These are phyloP conservation scores for Psilocybe tampanensis DNA, from an alignment of 768 basidiomycete genomes.

Conservation along the genomic window DNA sequence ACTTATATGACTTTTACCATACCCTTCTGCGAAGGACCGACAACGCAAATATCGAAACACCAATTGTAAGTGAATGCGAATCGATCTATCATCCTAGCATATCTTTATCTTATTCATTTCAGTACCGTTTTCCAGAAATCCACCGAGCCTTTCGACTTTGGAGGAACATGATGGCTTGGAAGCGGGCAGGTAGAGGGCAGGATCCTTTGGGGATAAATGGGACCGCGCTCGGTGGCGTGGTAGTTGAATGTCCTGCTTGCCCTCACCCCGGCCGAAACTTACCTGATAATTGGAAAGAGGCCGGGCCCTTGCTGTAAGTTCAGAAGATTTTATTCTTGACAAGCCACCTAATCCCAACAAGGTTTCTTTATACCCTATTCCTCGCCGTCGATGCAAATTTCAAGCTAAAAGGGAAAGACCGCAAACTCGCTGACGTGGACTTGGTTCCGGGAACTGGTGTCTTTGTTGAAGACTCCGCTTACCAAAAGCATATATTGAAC, in stretches of 20 bases:
- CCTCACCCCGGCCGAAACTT: constrained; percentile 16
- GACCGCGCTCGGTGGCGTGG: constrained; percentile 5
- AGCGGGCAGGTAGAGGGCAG: constrained; percentile 16
- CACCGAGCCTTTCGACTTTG: constrained; percentile 11
- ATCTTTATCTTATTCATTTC: background rate
- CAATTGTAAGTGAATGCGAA: background rate
- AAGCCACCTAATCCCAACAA: background rate
- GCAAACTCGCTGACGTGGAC: constrained; percentile 5
- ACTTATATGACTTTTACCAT: constrained; percentile 8
- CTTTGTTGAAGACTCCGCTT: background rate
- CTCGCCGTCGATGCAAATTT: constrained; percentile 15
- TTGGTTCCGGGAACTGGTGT: background rate
- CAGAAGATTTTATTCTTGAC: background rate
- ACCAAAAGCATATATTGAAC: background rate
- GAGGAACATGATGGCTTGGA: constrained; percentile 12
- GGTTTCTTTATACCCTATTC: constrained; percentile 8
- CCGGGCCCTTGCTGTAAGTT: background rate
- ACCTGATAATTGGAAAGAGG: constrained; percentile 13
- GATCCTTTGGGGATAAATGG: constrained; percentile 7
- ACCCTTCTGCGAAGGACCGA: constrained; percentile 7
- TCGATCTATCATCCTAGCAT: background rate
- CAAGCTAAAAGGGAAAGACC: constrained; percentile 12
- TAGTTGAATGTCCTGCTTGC: constrained; percentile 19
- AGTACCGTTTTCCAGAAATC: constrained; percentile 16
- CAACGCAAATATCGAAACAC: background rate